These are phyloP conservation scores for Epichloe aotearoae DNA, from an alignment of 2,329 filamentous ascomycete species.

Conservation along the genomic window DNA sequence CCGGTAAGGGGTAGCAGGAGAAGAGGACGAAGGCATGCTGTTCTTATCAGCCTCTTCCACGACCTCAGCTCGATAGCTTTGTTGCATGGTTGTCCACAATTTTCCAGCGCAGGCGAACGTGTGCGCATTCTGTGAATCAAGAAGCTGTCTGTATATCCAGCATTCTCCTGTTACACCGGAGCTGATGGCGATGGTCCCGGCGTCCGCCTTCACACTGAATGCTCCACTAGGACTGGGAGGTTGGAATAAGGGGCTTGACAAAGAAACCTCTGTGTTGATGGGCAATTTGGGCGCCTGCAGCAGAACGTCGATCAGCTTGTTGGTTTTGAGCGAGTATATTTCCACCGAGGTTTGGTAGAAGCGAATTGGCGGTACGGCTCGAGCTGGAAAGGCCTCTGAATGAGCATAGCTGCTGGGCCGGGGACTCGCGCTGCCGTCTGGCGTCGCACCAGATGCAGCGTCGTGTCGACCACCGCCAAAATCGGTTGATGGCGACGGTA, in stretches of 20 bases:
- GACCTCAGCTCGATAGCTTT: slow-evolving; percentile 35
- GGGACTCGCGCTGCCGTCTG: slow-evolving; percentile 29
- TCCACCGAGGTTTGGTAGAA: slow-evolving; percentile 81
- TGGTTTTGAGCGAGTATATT: slow-evolving; percentile 72
- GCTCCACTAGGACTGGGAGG: slow-evolving; percentile 59
- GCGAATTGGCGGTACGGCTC: slow-evolving; percentile 29
- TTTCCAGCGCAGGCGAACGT: slow-evolving; percentile 65
- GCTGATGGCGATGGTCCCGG: slow-evolving; percentile 57
- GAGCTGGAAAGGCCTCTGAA: slow-evolving; percentile 23
- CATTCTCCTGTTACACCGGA: slow-evolving; percentile 80
- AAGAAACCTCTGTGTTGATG: slow-evolving; percentile 38
- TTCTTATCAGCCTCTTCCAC: slow-evolving; percentile 31
- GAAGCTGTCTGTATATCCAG: slow-evolving; percentile 54
- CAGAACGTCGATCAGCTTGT: slow-evolving; percentile 56
- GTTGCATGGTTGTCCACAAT: slow-evolving; percentile 78
- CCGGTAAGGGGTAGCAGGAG: slow-evolving; percentile 16
- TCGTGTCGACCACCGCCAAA: slow-evolving; percentile 22
- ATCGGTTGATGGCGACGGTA: slow-evolving; percentile 29
- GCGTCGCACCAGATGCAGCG: slow-evolving; percentile 20
- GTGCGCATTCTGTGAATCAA: slow-evolving; percentile 27
- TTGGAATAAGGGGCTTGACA: slow-evolving; percentile 50
- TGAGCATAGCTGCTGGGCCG: slow-evolving; percentile 26
- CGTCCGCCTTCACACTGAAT: slow-evolving; percentile 60
- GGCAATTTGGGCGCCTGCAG: slow-evolving; percentile 54
- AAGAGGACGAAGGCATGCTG: slow-evolving; percentile 19